Evolutionary conservation across 108 stramenopile genomes (phyloP).

Genomic region (Skeletonema grethae): DNA sequence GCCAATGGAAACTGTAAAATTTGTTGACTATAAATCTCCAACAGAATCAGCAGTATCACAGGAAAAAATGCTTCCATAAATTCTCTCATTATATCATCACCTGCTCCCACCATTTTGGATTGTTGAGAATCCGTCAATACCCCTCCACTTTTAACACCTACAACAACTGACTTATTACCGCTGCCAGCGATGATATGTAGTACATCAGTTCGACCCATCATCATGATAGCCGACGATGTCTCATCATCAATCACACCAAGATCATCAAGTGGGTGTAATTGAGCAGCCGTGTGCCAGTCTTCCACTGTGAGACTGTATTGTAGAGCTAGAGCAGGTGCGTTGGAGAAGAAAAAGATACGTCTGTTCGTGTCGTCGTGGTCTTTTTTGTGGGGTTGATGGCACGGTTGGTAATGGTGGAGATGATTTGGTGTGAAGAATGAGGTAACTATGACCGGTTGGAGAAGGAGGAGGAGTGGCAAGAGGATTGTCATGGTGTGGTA

Average conservation of each 20-base stretch:
- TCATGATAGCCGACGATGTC: neutral
- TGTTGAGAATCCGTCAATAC: neutral
- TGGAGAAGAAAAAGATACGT: neutral
- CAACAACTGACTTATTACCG: no score
- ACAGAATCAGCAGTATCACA: neutral
- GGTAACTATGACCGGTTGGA: neutral
- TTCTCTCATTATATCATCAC: neutral
- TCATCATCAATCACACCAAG: slow-evolving; percentile 1
- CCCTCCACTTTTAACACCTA: no score
- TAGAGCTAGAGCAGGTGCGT: neutral
- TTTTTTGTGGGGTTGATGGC: neutral
- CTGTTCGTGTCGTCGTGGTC: neutral
- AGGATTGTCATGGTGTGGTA: neutral
- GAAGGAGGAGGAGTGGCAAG: neutral
- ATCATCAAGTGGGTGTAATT: slow-evolving; percentile 1
- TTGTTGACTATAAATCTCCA: slow-evolving; percentile 5
- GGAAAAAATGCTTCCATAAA: slow-evolving; percentile 1
- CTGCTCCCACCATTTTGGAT: neutral
- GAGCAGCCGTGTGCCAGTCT: neutral
- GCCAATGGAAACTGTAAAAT: slow-evolving; percentile 1
- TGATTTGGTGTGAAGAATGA: neutral
- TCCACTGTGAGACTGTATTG: neutral
- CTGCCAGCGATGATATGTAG: neutral
- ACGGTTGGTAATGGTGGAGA: neutral
- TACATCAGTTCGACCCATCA: neutral